These are phyloP conservation scores for Nicotiana attenuata DNA, from an alignment of 257 asterid species.

Conservation along the genomic window DNA sequence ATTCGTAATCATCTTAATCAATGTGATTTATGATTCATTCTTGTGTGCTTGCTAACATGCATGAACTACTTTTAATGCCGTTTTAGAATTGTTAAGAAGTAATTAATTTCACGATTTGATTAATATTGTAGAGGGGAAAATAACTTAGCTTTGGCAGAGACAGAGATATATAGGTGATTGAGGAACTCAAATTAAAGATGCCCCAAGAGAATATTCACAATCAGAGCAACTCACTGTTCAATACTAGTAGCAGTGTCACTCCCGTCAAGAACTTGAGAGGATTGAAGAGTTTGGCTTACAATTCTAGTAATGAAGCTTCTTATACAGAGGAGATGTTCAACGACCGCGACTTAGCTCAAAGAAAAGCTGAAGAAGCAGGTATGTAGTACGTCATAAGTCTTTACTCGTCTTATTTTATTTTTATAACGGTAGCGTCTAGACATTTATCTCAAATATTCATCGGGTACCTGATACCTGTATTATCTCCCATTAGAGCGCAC, in stretches of 20 bases:
- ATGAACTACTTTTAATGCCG: not conserved
- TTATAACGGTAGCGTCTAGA: not conserved
- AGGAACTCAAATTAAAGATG: slow-evolving; percentile 26
- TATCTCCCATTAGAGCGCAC: accelerated
- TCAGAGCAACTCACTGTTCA: slow-evolving; percentile 4
- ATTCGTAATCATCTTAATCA: not conserved
- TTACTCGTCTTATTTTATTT: not conserved
- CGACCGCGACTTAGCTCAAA: slow-evolving; percentile 70
- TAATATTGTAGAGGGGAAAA: too few relatives aligned
- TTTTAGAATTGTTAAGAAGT: too few relatives aligned
- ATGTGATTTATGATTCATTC: slow-evolving; percentile 5
- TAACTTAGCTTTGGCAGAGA: not conserved
- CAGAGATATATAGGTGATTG: not conserved
- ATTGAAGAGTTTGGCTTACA: slow-evolving; percentile 42
- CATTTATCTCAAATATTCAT: too few relatives aligned
- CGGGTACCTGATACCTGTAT: too few relatives aligned
- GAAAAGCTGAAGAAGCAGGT: slow-evolving; percentile 95
- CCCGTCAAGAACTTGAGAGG: slow-evolving; percentile 72
- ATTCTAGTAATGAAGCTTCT: slow-evolving; percentile 25
- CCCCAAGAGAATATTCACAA: slow-evolving; percentile 47
- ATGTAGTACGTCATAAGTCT: not conserved
- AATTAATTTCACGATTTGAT: not conserved
- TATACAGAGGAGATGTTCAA: slow-evolving; percentile 52
- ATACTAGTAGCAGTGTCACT: slow-evolving; percentile 3
- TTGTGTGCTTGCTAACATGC: not conserved